phyloP scores from a whole-genome alignment of 2,329 filamentous ascomycete species.

The Exophiala aquamarina region DNA sequence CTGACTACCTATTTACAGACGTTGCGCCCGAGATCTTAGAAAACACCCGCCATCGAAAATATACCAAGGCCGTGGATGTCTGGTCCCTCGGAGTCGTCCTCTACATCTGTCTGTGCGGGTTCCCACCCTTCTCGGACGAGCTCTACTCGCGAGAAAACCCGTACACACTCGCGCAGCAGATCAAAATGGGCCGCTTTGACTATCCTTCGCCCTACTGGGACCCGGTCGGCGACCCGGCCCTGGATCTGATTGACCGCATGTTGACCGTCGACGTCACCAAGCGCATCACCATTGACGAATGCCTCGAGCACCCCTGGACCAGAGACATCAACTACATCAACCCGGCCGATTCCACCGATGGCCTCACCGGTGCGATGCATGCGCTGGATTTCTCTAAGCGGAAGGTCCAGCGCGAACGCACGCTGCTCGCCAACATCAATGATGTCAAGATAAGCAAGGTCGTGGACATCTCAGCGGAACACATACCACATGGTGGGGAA shows the following conservation, averaged over 20 bases:
- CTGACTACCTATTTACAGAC: slow-evolving; percentile 49
- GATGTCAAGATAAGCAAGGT: slow-evolving; percentile 65
- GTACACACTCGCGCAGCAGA: slow-evolving; percentile 84
- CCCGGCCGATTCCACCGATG: slow-evolving; percentile 84
- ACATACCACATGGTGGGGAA: too few species aligned
- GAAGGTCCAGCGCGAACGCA: slow-evolving; percentile 78
- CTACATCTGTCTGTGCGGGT: slow-evolving; percentile 95
- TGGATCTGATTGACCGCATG: slow-evolving; percentile 95
- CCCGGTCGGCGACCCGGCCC: slow-evolving; percentile 76
- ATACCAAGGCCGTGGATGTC: slow-evolving; percentile 91
- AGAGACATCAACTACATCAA: slow-evolving; percentile 51
- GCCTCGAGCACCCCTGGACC: slow-evolving; percentile 88
- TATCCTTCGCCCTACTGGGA: slow-evolving; percentile 98
- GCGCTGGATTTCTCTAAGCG: slow-evolving; percentile 80
- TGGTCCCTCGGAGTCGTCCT: slow-evolving; percentile 98
- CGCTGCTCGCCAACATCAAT: slow-evolving; percentile 79
- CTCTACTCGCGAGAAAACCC: slow-evolving; percentile 78
- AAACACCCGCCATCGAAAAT: slow-evolving; percentile 76
- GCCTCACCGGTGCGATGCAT: slow-evolving; percentile 81
- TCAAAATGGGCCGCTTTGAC: slow-evolving; percentile 83
- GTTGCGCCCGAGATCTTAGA: slow-evolving; percentile 94
- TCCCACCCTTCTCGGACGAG: slow-evolving; percentile 96
- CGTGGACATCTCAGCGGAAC: slow-evolving; percentile 40
- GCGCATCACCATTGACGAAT: slow-evolving; percentile 86
- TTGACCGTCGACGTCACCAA: slow-evolving; percentile 81